Evolutionary conservation across 2,329 filamentous ascomycete genomes (phyloP), one percentile per base, ranked within the genome.

Genomic region (Hypocreales sp.): DNA sequence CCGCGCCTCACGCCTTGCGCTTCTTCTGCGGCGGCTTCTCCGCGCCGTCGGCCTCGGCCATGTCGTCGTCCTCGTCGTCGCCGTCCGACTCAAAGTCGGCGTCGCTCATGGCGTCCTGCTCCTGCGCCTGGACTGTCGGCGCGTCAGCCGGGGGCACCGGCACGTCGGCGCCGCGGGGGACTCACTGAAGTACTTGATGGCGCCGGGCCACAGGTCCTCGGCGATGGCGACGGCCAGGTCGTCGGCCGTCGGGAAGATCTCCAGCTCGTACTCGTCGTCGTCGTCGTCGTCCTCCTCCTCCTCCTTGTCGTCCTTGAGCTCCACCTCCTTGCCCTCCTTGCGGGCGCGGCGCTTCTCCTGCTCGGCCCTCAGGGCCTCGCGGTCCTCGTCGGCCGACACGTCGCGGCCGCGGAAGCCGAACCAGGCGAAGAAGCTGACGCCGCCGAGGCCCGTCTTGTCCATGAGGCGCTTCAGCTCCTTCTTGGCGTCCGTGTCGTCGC

Each of bases 171-270:
- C n/a, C n/a, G n/a, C n/a, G n/a, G n/a, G n/a, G 5, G 13, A 69
- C 80, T 57, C 61, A 90, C 82, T 79, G 58, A 90, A 95, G 58
- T 90, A 92, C 52, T 80, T 82, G 51, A 92, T 76, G 31, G 86
- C 87, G 36, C 74, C 72, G 25, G 82, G 80, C 76, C 79, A 94
- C 28, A 95, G 59, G 40, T 95, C 87, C 47, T 95, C 86, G 7
- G 79, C 72, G 40, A 95, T 63, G 33, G 73, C 65, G 35, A 83
- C 66, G 21, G 84, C 86, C 25, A 95, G 53, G 35, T 86, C 79
- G 40, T 92, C 83, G 14, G 81, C 87, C 23, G 73, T 72, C n/a
- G 80, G 78, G 62, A 90, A 93, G 40, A 92, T 77, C 54, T 94
- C 87, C 25, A 77, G 65, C 29, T 75, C 72, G 34, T 75, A 67